Evolutionary conservation across 2,329 filamentous ascomycete genomes (phyloP).

Genomic region (Blastomyces parvus): DNA sequence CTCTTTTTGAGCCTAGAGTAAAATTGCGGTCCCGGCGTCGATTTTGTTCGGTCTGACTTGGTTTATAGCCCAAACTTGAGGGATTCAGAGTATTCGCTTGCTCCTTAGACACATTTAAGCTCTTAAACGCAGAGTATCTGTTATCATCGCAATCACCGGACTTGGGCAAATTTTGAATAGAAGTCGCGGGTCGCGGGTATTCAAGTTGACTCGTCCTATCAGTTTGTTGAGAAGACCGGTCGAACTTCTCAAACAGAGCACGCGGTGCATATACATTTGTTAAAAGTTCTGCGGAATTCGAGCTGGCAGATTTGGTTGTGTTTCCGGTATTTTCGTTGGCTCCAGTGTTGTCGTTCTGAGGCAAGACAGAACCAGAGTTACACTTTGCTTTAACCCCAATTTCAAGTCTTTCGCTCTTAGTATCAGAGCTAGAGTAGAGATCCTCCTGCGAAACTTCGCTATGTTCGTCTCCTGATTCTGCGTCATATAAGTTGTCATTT

Average conservation of each 20-base stretch:
- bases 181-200: neutral
- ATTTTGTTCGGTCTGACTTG: neutral
- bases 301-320: neutral
- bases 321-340: neutral
- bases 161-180: neutral
- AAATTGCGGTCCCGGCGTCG: neutral
- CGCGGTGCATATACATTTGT: too few species aligned
- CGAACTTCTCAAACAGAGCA: neutral
- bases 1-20: constrained; percentile 12
- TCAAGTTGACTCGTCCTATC: neutral
- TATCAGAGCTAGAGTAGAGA: neutral
- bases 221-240: neutral
- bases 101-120: neutral
- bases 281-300: neutral
- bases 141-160: neutral
- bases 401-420: neutral
- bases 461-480: neutral
- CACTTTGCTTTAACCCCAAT: neutral
- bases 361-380: neutral
- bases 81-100: neutral
- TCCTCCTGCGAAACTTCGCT: neutral
- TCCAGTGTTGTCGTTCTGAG: neutral
- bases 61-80: neutral
- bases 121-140: neutral
- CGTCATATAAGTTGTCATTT: neutral